A percentile compares a stretch with the other conserved stretches of the same genome.
phyloP scores from a whole-genome alignment of 257 asterid species.

The Schizonepeta tenuifolia region DNA sequence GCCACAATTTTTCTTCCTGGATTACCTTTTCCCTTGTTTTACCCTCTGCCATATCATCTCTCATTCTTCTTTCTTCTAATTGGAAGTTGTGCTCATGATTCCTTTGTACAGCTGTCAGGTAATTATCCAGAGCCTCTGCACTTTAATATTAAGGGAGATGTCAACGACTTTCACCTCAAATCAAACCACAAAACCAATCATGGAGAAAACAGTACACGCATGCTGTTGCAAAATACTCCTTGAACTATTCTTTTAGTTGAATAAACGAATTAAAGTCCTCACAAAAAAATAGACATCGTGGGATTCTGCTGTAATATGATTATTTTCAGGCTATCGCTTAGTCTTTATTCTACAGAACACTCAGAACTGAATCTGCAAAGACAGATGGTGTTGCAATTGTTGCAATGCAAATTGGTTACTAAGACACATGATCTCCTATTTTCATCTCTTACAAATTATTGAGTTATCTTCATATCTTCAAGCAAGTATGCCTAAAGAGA shows the following conservation, averaged over 20 bases:
- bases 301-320: not conserved
- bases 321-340: not conserved
- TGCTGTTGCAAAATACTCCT: not conserved
- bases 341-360: not conserved
- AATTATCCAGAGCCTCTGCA: constrained; percentile 95
- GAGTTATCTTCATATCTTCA: not conserved
- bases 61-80: constrained; percentile 83
- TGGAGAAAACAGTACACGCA: not conserved
- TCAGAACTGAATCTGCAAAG: not conserved
- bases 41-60: constrained; percentile 93
- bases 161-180: constrained; percentile 31
- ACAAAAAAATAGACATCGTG: not conserved
- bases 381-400: not conserved
- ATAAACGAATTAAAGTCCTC: constrained; percentile 10
- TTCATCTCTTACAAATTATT: not conserved
- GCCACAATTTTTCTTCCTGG: constrained; percentile 68
- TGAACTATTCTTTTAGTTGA: not conserved
- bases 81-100: constrained; percentile 89
- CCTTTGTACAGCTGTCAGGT: constrained; percentile 82
- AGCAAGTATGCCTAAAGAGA: not conserved
- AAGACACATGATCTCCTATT: constrained; percentile 14
- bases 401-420: not conserved
- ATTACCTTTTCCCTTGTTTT: constrained; percentile 72
- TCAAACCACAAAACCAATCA: constrained; percentile 6
- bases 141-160: constrained; percentile 44